These are phyloP conservation scores for Mediolabrus comicus DNA, from an alignment of 108 stramenopile genomes.

Conservation along the genomic window DNA sequence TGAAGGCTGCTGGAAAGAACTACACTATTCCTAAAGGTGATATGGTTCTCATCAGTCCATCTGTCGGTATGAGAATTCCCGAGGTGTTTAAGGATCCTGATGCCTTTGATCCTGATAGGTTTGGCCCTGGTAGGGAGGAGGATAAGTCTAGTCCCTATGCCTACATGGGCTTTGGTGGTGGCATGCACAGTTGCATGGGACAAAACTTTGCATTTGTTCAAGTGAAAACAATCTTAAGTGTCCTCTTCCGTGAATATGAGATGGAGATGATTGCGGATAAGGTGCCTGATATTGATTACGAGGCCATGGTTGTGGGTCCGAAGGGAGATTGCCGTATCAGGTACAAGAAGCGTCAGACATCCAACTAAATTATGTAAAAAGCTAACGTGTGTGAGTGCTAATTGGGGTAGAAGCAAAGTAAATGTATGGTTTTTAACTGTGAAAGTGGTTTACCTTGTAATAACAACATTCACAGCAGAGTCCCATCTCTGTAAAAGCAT, in stretches of 20 bases:
- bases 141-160: conserved; percentile 92
- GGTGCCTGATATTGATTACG: conserved; percentile 92
- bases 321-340: conserved; percentile 89
- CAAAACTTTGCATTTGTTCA: conserved; percentile 98
- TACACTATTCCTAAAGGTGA: conserved; percentile 90
- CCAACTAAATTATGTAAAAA: no score
- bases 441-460: background rate
- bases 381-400: no score
- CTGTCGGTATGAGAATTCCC: conserved; percentile 91
- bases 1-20: conserved; percentile 68
- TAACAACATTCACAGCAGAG: no score
- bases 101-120: conserved; percentile 97
- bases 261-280: conserved; percentile 79
- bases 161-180: conserved; percentile 97
- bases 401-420: no score
- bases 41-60: conserved; percentile 91
- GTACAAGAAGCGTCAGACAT: conserved; percentile 50
- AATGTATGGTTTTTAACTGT: background rate
- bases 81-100: conserved; percentile 90
- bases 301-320: conserved; percentile 99
- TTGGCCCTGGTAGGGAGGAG: conserved; percentile 91
- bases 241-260: conserved; percentile 92
- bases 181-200: conserved; percentile 99
- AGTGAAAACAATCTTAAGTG: conserved; percentile 97
- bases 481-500: no score